Percentiles rank a stretch among this genome's conserved stretches.
Evolutionary conservation across 2,329 filamentous ascomycete genomes (phyloP).

Genomic region (Atkinsonella texensis): DNA sequence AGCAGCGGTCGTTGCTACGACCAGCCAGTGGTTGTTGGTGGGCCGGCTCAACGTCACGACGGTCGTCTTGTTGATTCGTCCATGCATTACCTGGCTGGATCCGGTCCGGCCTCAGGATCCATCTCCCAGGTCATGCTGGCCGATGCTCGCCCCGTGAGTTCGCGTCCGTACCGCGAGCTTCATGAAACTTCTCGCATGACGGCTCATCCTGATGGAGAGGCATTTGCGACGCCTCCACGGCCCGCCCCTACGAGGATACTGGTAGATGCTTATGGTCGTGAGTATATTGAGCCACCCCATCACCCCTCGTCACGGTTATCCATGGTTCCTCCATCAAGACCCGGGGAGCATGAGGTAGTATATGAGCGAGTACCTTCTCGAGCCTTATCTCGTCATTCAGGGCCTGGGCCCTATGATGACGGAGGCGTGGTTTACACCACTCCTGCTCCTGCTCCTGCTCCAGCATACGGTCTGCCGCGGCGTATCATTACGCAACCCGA

Average conservation of each 20-base stretch:
- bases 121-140: constrained; percentile 31
- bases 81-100: constrained; percentile 24
- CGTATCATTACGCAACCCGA: constrained; percentile 54
- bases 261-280: constrained; percentile 71
- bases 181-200: constrained; percentile 32
- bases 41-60: constrained; percentile 21
- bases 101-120: constrained; percentile 26
- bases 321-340: constrained; percentile 33
- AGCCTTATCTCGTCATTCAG: constrained; percentile 37
- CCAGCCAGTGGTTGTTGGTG: constrained; percentile 18
- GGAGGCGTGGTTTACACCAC: constrained; percentile 37
- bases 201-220: constrained; percentile 35
- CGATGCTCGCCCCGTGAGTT: constrained; percentile 27
- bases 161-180: constrained; percentile 32
- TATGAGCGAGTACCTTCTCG: constrained; percentile 53
- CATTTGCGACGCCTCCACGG: constrained; percentile 38
- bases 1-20: constrained; percentile 20
- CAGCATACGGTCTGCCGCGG: constrained; percentile 38
- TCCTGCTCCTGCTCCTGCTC: constrained; percentile 20
- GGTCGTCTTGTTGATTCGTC: constrained; percentile 21
- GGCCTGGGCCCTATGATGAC: constrained; percentile 35
- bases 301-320: constrained; percentile 37
- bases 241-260: constrained; percentile 56
- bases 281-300: constrained; percentile 50
- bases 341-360: constrained; percentile 41